These are phyloP conservation scores for Samsoniella hepiali DNA, from an alignment of 2,329 filamentous ascomycete genomes.

Conservation along the genomic window DNA sequence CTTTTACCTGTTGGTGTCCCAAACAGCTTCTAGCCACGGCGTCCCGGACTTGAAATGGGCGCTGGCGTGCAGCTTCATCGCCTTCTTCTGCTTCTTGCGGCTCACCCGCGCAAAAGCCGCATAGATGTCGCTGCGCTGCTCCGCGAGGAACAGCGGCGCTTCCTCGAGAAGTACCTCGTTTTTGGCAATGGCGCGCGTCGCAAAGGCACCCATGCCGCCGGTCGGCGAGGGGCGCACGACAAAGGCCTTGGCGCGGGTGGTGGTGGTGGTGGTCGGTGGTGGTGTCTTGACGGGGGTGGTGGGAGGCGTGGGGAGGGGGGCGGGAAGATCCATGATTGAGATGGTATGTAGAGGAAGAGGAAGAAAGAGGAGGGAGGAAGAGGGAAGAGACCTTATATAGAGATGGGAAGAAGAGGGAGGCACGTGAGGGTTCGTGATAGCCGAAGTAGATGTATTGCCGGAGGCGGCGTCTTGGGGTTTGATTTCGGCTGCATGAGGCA, in stretches of 20 bases:
- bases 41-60: conserved; percentile 28
- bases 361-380: too few relatives aligned
- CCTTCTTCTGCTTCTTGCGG: conserved; percentile 30
- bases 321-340: too few relatives aligned
- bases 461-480: neutral
- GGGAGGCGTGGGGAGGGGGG: neutral
- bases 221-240: conserved; percentile 38
- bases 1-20: conserved; percentile 44
- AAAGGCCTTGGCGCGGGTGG: conserved; percentile 29
- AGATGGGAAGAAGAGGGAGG: neutral
- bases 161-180: conserved; percentile 45
- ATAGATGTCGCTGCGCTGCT: conserved; percentile 16
- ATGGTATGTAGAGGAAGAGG: too few relatives aligned
- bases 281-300: neutral
- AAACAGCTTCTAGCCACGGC: conserved; percentile 36
- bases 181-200: conserved; percentile 34
- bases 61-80: conserved; percentile 38
- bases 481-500: too few relatives aligned
- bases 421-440: neutral
- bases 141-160: conserved; percentile 37
- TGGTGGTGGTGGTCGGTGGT: neutral
- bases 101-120: conserved; percentile 38
- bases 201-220: conserved; percentile 48
- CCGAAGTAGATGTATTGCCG: neutral
- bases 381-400: neutral